These are phyloP conservation scores for Beta lomatogona DNA, from an alignment of 179 eudicot genomes.

Conservation along the genomic window DNA sequence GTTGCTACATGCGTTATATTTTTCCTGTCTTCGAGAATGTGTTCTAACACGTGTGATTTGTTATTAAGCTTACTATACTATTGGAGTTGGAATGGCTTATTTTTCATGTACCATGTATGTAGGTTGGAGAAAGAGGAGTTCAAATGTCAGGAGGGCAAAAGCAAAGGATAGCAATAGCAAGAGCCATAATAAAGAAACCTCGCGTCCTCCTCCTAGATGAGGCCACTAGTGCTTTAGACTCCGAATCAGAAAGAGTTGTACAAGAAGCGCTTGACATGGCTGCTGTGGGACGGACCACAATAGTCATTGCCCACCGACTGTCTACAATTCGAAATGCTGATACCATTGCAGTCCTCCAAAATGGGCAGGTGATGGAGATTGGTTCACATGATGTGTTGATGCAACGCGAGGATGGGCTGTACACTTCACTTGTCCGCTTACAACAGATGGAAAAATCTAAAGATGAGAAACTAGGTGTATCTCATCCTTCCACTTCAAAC, in stretches of 20 bases:
- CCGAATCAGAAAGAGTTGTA: constrained; percentile 60
- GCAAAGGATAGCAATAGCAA: constrained; percentile 67
- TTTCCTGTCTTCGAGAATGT: no score
- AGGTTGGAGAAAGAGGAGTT: constrained; percentile 70
- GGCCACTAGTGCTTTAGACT: constrained; percentile 69
- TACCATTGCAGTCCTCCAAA: constrained; percentile 49
- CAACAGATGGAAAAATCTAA: constrained; percentile 39
- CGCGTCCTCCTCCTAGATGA: constrained; percentile 61
- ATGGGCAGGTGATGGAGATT: constrained; percentile 53
- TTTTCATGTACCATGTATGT: neutral
- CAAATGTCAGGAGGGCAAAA: constrained; percentile 77
- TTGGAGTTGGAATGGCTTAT: neutral
- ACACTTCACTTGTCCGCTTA: constrained; percentile 48
- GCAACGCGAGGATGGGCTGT: constrained; percentile 32
- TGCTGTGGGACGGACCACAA: constrained; percentile 57
- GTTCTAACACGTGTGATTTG: no score
- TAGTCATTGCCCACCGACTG: constrained; percentile 65
- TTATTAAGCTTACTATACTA: no score
- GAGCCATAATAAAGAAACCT: constrained; percentile 60
- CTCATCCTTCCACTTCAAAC: constrained; percentile 18
- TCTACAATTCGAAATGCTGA: constrained; percentile 64
- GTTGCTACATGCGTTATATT: no score
- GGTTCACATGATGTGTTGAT: constrained; percentile 58
- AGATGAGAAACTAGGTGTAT: neutral
- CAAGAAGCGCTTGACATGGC: constrained; percentile 70